These are phyloP conservation scores for Aspergillus sp. DNA, from an alignment of 2,329 filamentous ascomycete species.

Conservation along the genomic window DNA sequence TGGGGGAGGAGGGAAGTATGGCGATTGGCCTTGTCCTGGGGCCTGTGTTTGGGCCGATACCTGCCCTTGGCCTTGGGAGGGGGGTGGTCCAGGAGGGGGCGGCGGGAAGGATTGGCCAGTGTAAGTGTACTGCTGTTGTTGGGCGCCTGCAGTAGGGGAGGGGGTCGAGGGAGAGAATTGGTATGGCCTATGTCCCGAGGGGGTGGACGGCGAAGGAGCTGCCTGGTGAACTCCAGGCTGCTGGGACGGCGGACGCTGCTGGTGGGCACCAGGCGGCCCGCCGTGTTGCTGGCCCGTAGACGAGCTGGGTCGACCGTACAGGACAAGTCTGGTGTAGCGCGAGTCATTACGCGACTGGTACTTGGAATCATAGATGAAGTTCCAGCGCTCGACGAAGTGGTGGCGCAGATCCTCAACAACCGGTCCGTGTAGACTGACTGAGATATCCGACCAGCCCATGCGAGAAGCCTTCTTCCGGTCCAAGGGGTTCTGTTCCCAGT, in stretches of 20 bases:
- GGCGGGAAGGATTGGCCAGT: constrained; percentile 37
- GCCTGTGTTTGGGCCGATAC: constrained; percentile 20
- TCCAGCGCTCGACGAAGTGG: constrained; percentile 87
- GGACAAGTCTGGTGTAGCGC: constrained; percentile 44
- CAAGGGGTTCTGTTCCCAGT: constrained; percentile 84
- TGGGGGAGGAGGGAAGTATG: constrained; percentile 44
- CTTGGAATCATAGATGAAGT: constrained; percentile 83
- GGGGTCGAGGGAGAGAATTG: background rate
- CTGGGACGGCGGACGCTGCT: constrained; percentile 1
- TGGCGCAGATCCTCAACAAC: constrained; percentile 71
- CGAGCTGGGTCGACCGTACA: constrained; percentile 32
- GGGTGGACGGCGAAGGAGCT: background rate
- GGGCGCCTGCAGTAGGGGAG: background rate
- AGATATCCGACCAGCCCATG: constrained; percentile 92
- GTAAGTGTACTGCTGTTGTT: constrained; percentile 24
- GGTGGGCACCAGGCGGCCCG: constrained; percentile 5
- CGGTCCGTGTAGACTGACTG: constrained; percentile 70
- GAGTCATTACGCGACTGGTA: constrained; percentile 60
- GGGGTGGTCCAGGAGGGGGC: constrained; percentile 34
- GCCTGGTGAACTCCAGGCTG: constrained; percentile 9
- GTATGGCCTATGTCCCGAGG: background rate
- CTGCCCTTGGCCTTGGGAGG: constrained; percentile 23
- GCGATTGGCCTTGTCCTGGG: constrained; percentile 27
- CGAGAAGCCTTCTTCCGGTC: constrained; percentile 74
- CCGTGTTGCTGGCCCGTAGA: constrained; percentile 15